phyloP scores from a whole-genome alignment of 306 rosid genomes.

The Citrullus amarus region DNA sequence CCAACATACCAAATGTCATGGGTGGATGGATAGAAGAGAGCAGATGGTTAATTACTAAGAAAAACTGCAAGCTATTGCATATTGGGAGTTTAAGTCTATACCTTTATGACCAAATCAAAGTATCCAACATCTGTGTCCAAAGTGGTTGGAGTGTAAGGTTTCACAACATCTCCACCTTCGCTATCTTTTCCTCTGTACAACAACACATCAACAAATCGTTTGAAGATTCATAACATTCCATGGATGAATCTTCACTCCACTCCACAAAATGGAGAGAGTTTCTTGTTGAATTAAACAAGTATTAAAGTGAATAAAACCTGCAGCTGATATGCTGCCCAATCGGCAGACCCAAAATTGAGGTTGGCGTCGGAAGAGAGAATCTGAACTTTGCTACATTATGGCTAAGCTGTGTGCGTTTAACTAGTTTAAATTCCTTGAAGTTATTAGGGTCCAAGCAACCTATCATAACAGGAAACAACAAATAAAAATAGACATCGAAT shows the following conservation, averaged over 20 bases:
- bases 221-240: neutral
- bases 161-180: constrained; percentile 39
- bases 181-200: constrained; percentile 50
- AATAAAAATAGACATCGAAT: neutral
- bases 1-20: neutral
- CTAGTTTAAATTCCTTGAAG: constrained; percentile 49
- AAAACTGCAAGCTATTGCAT: neutral
- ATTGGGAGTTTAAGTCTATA: constrained; percentile 2
- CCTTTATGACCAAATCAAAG: constrained; percentile 72
- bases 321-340: constrained; percentile 58
- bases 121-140: constrained; percentile 62
- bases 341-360: constrained; percentile 73
- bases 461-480: constrained; percentile 1
- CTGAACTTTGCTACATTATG: constrained; percentile 45
- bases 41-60: neutral
- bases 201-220: neutral
- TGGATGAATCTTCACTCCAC: neutral
- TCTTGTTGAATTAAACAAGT: neutral
- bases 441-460: constrained; percentile 48
- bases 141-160: constrained; percentile 73
- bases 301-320: constrained; percentile 28
- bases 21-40: neutral
- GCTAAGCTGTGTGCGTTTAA: constrained; percentile 44
- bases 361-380: constrained; percentile 51
- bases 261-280: neutral